Percentiles rank a stretch among this genome's conserved stretches.
These are phyloP conservation scores for Neurospora sp. DNA, from an alignment of 495 filamentous ascomycete genomes.

Conservation along the genomic window DNA sequence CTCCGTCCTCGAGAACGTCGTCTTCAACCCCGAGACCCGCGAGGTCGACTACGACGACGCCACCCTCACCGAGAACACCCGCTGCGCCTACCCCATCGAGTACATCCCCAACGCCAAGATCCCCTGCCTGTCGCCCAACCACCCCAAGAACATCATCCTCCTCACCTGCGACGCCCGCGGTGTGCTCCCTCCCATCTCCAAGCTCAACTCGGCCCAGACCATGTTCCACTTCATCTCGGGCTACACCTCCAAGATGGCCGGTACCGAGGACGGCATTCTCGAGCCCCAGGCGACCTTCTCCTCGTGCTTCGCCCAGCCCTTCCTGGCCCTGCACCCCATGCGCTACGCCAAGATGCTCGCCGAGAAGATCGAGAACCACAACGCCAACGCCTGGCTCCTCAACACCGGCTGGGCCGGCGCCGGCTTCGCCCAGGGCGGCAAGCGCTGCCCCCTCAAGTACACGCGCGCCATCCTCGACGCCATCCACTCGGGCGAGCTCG, in stretches of 20 bases:
- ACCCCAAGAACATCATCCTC: slow-evolving; percentile 95
- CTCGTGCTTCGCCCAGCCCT: slow-evolving; percentile 98
- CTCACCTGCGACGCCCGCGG: slow-evolving; percentile 96
- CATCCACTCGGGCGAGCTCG: slow-evolving; percentile 93
- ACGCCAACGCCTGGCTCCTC: slow-evolving; percentile 94
- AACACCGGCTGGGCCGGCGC: slow-evolving; percentile 99
- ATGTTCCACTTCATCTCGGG: slow-evolving; percentile 99
- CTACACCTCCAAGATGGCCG: slow-evolving; percentile 99
- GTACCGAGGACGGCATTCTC: slow-evolving; percentile 91
- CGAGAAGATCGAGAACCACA: slow-evolving; percentile 92
- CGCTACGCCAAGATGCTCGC: slow-evolving; percentile 96
- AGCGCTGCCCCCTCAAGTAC: slow-evolving; percentile 98
- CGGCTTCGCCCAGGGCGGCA: slow-evolving; percentile 86
- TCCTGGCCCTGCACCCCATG: slow-evolving; percentile 98
- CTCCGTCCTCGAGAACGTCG: slow-evolving; percentile 95
- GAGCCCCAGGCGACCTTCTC: slow-evolving; percentile 99
- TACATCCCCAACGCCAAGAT: slow-evolving; percentile 99
- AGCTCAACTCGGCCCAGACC: slow-evolving; percentile 88
- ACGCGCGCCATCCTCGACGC: slow-evolving; percentile 96
- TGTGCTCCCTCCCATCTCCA: slow-evolving; percentile 95
- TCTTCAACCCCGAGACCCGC: slow-evolving; percentile 86
- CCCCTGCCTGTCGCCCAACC: slow-evolving; percentile 74
- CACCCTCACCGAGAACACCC: slow-evolving; percentile 95
- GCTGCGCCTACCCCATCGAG: slow-evolving; percentile 97
- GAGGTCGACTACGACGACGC: slow-evolving; percentile 89